A percentile compares a stretch with the other conserved stretches of the same genome.
These are phyloP conservation scores for Karstenula rhodostoma DNA, from an alignment of 2,329 filamentous ascomycete genomes.

Conservation along the genomic window DNA sequence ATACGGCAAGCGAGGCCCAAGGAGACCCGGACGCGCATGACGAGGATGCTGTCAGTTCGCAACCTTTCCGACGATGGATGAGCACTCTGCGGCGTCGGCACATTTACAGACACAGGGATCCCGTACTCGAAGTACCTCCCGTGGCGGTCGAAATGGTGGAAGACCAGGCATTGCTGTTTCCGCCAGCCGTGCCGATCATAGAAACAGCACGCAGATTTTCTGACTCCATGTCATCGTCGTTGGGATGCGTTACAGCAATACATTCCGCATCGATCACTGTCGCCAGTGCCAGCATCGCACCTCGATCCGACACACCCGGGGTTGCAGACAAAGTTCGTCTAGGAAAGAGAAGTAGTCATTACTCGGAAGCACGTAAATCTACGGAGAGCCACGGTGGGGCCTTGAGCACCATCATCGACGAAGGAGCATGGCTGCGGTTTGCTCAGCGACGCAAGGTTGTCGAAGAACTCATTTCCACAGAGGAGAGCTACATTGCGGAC, in stretches of 20 bases:
- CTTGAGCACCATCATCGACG: conserved; percentile 64
- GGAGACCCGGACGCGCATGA: conserved; percentile 14
- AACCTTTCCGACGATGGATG: conserved; percentile 77
- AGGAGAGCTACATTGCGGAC: conserved; percentile 88
- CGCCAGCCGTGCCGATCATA: conserved; percentile 17
- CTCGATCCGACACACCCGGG: conserved; percentile 65
- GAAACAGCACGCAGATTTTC: conserved; percentile 50
- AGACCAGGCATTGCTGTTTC: conserved; percentile 19
- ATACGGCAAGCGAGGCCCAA: conserved; percentile 21
- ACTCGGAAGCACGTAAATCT: conserved; percentile 69
- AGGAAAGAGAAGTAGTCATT: conserved; percentile 65
- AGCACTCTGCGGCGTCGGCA: conserved; percentile 70
- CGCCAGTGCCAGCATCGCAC: conserved; percentile 73
- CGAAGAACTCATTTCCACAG: conserved; percentile 84
- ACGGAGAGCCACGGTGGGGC: conserved; percentile 63
- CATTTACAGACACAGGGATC: conserved; percentile 46
- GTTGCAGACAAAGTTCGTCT: conserved; percentile 67
- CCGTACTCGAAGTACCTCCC: conserved; percentile 44
- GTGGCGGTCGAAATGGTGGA: conserved; percentile 45
- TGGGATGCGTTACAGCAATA: conserved; percentile 80
- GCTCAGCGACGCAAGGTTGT: conserved; percentile 79
- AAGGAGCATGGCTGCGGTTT: conserved; percentile 74
- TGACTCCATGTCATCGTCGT: conserved; percentile 74
- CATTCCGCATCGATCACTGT: conserved; percentile 83
- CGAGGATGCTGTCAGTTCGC: conserved; percentile 18